Evolutionary conservation across 2,329 filamentous ascomycete genomes (phyloP).

Genomic region (Reticulascus tulasneorum): DNA sequence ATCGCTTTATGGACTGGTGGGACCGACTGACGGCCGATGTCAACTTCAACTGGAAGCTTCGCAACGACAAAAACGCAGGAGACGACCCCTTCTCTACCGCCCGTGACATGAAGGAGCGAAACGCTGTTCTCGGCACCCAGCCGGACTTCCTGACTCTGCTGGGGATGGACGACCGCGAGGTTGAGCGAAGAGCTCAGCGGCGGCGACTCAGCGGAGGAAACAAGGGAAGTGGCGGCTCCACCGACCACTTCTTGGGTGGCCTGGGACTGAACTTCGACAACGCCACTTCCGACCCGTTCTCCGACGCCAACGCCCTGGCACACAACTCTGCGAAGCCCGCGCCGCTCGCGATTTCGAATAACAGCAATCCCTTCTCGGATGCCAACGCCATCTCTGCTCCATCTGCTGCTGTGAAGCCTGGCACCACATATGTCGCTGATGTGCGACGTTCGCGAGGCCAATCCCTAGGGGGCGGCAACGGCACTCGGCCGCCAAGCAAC

Average conservation of each 20-base stretch:
- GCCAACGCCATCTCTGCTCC: constrained; percentile 35
- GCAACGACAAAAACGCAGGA: constrained; percentile 21
- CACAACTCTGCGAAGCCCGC: constrained; percentile 34
- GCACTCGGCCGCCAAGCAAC: constrained; percentile 22
- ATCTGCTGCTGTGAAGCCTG: constrained; percentile 22
- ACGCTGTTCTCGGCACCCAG: constrained; percentile 21
- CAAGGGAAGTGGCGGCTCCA: constrained; percentile 28
- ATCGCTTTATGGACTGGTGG: constrained; percentile 42
- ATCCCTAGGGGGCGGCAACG: constrained; percentile 29
- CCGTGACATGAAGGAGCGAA: constrained; percentile 19
- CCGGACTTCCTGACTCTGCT: constrained; percentile 41
- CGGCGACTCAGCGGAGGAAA: constrained; percentile 25
- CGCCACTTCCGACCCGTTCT: constrained; percentile 39
- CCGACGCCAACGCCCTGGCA: constrained; percentile 39
- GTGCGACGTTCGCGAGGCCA: constrained; percentile 46
- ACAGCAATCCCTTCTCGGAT: constrained; percentile 46
- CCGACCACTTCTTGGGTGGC: constrained; percentile 35
- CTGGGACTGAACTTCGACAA: constrained; percentile 33
- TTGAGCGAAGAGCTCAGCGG: constrained; percentile 32
- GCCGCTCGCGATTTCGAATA: constrained; percentile 26
- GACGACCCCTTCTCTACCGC: constrained; percentile 22
- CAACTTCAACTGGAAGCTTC: constrained; percentile 32
- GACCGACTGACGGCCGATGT: constrained; percentile 35
- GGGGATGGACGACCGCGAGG: constrained; percentile 37
- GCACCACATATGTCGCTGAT: constrained; percentile 41